A percentile compares a stretch with the other conserved stretches of the same genome.
Evolutionary conservation across 306 rosid species (phyloP).

Genomic region (Sicyos baderoa): DNA sequence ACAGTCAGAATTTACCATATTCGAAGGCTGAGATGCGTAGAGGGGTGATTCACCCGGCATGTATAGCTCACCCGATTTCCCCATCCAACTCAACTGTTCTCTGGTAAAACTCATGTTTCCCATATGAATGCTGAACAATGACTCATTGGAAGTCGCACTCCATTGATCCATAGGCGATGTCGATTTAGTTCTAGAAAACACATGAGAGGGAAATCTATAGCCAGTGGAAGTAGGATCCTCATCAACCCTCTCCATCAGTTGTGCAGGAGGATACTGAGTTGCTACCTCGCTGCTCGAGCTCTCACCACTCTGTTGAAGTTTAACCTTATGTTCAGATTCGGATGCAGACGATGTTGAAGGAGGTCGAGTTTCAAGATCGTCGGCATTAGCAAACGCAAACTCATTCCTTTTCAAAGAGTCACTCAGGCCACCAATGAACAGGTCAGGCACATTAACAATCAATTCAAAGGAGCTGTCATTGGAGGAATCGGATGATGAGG

Average conservation of each 20-base stretch:
- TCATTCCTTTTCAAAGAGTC: neutral
- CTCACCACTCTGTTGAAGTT: constrained; percentile 5
- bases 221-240: constrained; percentile 24
- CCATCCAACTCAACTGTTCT: constrained; percentile 33
- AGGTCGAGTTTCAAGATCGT: neutral
- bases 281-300: constrained; percentile 20
- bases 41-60: constrained; percentile 27
- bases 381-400: neutral
- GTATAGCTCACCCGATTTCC: constrained; percentile 47
- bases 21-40: constrained; percentile 25
- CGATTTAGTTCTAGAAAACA: constrained; percentile 53
- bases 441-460: neutral
- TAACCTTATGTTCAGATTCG: neutral
- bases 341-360: constrained; percentile 22
- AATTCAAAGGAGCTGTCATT: constrained; percentile 6
- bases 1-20: constrained; percentile 28
- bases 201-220: constrained; percentile 59
- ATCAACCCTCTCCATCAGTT: constrained; percentile 55
- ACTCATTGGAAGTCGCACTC: constrained; percentile 76
- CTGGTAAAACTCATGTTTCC: constrained; percentile 75
- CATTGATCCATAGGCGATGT: constrained; percentile 48
- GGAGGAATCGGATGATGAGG: constrained; percentile 11
- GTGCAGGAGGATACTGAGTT: constrained; percentile 49
- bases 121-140: constrained; percentile 78
- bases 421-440: neutral